These are phyloP conservation scores for Bonia amplexicaulis DNA, from an alignment of 176 grass and related monocot species.

Conservation along the genomic window DNA sequence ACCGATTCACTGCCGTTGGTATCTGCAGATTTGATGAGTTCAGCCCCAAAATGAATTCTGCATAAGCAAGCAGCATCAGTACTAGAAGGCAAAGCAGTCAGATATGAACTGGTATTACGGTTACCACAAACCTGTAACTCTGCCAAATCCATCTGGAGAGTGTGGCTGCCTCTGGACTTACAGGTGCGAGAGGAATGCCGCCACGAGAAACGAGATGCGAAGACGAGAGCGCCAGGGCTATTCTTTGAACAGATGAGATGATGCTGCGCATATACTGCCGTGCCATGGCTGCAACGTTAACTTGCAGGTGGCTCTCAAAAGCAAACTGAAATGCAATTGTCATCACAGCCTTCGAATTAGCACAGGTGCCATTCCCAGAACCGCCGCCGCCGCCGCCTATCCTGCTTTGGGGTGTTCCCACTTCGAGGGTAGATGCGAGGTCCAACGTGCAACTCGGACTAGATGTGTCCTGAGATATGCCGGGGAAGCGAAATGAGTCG, in stretches of 20 bases:
- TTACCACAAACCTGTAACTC: slow-evolving; percentile 67
- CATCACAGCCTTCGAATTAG: slow-evolving; percentile 61
- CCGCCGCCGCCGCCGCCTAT: neutral
- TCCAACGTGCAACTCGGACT: slow-evolving; percentile 78
- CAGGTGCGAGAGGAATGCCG: neutral
- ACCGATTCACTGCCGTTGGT: slow-evolving; percentile 12
- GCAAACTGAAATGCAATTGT: slow-evolving; percentile 95
- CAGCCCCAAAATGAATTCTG: slow-evolving; percentile 73
- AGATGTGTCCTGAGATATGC: slow-evolving; percentile 24
- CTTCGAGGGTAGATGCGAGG: slow-evolving; percentile 82
- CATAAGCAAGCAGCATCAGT: neutral
- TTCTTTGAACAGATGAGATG: slow-evolving; percentile 72
- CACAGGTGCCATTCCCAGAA: neutral
- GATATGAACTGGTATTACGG: neutral
- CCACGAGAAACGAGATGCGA: slow-evolving; percentile 28
- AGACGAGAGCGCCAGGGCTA: slow-evolving; percentile 67
- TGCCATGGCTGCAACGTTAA: slow-evolving; percentile 68
- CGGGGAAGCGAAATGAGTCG: neutral
- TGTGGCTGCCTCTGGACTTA: slow-evolving; percentile 54
- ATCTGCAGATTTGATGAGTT: slow-evolving; percentile 46
- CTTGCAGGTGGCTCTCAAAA: slow-evolving; percentile 83
- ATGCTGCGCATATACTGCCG: slow-evolving; percentile 82
- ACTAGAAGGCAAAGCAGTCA: neutral
- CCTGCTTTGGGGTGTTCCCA: slow-evolving; percentile 42
- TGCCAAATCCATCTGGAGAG: slow-evolving; percentile 77